Percentiles rank a stretch among this genome's conserved stretches.
phyloP scores from a whole-genome alignment of 2,329 filamentous ascomycete species.

The Alternaria sp. region DNA sequence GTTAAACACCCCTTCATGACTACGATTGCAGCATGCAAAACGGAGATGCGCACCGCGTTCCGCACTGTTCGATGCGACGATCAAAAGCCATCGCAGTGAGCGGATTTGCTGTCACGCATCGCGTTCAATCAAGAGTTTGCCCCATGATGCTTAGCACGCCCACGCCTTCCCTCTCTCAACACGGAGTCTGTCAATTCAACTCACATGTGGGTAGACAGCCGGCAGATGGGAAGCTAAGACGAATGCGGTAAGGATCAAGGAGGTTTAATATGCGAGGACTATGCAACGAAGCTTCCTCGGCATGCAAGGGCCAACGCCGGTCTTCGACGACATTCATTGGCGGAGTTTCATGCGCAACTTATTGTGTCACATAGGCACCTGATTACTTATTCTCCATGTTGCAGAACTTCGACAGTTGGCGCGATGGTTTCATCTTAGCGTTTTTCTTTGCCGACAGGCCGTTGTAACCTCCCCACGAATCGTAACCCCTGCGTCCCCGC shows the following conservation, averaged over 20 bases:
- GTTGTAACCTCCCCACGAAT: conserved; percentile 18
- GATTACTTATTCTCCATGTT: not conserved
- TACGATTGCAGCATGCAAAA: not conserved
- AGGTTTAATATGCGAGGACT: conserved; percentile 22
- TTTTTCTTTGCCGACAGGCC: conserved; percentile 1
- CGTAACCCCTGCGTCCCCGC: conserved; percentile 20
- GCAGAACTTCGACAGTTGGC: not conserved
- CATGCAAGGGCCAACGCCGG: not conserved
- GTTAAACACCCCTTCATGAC: not conserved
- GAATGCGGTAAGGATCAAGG: conserved; percentile 9
- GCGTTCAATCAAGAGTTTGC: conserved; percentile 7
- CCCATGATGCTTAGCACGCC: conserved; percentile 4
- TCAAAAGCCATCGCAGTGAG: not conserved
- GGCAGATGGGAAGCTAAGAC: conserved; percentile 14
- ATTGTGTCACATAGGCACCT: conserved; percentile 3
- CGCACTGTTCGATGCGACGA: not conserved
- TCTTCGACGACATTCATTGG: not conserved
- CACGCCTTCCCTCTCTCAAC: conserved; percentile 11
- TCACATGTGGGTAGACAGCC: conserved; percentile 16
- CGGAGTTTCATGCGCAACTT: not conserved
- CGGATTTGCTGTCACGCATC: not conserved
- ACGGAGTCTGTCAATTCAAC: conserved; percentile 9
- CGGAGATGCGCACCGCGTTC: not conserved
- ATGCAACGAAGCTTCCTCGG: conserved; percentile 8
- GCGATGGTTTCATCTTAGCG: not conserved